Conservation (phyloP, 108 stramenopile species). For the Nitzschia palea region DNA sequence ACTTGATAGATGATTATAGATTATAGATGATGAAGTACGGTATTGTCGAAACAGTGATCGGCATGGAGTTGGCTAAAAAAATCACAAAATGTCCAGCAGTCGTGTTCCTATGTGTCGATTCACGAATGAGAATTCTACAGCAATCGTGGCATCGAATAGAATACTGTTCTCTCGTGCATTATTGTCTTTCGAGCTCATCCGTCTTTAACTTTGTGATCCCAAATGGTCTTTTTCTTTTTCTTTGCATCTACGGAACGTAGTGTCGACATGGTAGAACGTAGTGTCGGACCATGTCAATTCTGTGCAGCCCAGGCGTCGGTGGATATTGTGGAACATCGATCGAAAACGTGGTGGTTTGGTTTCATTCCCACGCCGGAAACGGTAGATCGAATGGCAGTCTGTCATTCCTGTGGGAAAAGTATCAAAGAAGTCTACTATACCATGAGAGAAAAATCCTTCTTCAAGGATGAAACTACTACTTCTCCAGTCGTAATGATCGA, state of each 20-base stretch:
- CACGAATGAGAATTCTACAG: too few species aligned
- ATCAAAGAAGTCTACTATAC: slow-evolving; percentile 19
- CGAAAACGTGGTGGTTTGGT: slow-evolving; percentile 6
- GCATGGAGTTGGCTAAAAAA: too few species aligned
- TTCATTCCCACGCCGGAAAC: not conserved
- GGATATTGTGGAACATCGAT: not conserved
- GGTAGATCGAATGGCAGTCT: slow-evolving; percentile 5
- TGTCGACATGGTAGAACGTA: not conserved
- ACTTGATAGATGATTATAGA: too few species aligned
- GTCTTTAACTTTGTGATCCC: not conserved
- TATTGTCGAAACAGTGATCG: too few species aligned
- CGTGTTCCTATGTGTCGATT: too few species aligned
- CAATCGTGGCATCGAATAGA: too few species aligned
- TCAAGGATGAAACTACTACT: too few species aligned
- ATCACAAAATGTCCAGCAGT: too few species aligned
- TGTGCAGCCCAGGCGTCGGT: not conserved
- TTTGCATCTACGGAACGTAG: not conserved
- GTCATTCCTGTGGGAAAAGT: not conserved
- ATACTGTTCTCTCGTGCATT: too few species aligned
- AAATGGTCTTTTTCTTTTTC: slow-evolving; percentile 4
- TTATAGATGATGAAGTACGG: too few species aligned
- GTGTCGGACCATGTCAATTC: slow-evolving; percentile 11
- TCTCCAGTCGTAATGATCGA: too few species aligned
- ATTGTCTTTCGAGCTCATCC: too few species aligned
- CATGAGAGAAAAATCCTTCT: slow-evolving; percentile 8